Evolutionary conservation across 495 filamentous ascomycete species (phyloP).

Genomic region (Aspergillus olivimuriae): DNA sequence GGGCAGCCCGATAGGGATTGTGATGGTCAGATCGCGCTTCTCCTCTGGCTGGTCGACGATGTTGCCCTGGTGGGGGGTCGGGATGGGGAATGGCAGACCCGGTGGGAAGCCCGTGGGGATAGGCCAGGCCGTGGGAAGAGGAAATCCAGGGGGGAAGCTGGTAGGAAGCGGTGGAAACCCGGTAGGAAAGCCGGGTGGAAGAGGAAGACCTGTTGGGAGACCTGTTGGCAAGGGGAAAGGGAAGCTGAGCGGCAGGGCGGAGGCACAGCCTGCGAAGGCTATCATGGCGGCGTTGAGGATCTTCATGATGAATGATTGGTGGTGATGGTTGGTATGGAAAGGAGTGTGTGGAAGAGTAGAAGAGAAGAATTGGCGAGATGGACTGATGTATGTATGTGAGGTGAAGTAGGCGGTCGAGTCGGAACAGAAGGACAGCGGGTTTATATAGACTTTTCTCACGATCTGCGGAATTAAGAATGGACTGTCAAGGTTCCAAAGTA

Average conservation of each 20-base stretch:
- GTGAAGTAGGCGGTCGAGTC: no score
- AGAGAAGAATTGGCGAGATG: no score
- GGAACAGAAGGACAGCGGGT: no score
- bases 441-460: no score
- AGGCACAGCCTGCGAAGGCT: constrained; percentile 13
- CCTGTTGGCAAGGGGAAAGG: constrained; percentile 4
- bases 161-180: constrained; percentile 2
- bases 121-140: background rate
- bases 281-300: constrained; percentile 7
- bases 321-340: background rate
- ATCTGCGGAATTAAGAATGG: no score
- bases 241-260: constrained; percentile 7
- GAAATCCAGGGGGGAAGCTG: background rate
- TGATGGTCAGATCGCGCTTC: background rate
- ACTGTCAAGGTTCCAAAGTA: no score
- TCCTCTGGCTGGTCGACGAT: background rate
- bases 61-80: no score
- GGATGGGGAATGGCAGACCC: background rate
- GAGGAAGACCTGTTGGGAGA: background rate
- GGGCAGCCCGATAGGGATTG: background rate
- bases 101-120: constrained; percentile 2
- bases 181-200: constrained; percentile 2
- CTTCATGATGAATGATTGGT: constrained; percentile 13
- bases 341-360: background rate
- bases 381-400: no score